Percentiles rank a stretch among this genome's conserved stretches.
Evolutionary conservation across 805 yeast species (phyloP).

Genomic region (Nakazawaea wickerhamii): DNA sequence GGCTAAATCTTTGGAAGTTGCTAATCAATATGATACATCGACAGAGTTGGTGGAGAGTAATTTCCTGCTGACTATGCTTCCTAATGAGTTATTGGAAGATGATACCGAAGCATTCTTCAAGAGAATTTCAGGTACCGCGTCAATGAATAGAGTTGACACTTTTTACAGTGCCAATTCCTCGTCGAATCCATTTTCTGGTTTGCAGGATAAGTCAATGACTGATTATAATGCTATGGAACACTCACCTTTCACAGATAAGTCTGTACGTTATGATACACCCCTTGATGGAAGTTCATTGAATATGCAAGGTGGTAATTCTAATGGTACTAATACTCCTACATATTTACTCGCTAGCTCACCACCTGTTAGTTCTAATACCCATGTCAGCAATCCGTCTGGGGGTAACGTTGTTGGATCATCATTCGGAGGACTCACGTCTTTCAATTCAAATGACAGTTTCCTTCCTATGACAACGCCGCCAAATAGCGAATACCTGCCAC

Average conservation of each 20-base stretch:
- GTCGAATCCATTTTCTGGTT: constrained; percentile 6
- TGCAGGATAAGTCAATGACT: background rate
- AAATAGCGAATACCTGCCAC: background rate
- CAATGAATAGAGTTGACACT: background rate
- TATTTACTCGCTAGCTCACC: background rate
- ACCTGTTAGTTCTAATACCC: background rate
- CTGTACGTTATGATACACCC: background rate
- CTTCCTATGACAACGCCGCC: background rate
- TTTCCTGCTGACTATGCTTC: constrained; percentile 4
- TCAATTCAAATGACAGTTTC: constrained; percentile 4
- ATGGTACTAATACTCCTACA: constrained; percentile 2
- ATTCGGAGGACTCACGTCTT: background rate
- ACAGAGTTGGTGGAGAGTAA: background rate
- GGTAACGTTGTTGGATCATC: background rate
- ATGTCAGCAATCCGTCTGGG: background rate
- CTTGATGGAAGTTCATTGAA: constrained; percentile 4
- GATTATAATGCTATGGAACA: background rate
- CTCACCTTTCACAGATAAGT: background rate
- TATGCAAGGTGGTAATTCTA: background rate
- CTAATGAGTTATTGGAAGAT: constrained; percentile 8
- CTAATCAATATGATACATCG: background rate
- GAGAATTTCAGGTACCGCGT: background rate
- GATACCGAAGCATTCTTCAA: background rate
- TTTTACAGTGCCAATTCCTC: background rate
- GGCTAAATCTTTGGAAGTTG: background rate